Base-by-base conservation (phyloP, 2,329 filamentous ascomycete species). In the Lizonia empirigonia region DNA sequence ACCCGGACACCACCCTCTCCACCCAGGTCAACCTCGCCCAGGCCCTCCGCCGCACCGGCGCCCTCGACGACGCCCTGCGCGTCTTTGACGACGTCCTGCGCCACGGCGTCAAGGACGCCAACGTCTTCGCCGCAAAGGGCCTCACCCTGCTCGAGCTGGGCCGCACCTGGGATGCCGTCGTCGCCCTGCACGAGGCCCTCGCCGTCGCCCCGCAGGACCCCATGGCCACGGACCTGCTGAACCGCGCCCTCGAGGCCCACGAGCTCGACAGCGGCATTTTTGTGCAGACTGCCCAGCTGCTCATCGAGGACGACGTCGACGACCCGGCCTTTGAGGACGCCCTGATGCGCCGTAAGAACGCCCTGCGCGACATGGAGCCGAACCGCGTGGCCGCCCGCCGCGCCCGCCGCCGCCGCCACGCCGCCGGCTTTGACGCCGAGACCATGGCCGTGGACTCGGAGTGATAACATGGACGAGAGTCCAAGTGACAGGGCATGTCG, bases 1-100 rank as follows among this genome's bases (percentile, higher is more conserved):
- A 96, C 55, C 85, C 90, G 0, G 83, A 85, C 38, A 89, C 93
- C 1, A 95, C 90, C 86, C 78, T 96, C 2, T 85, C 90, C 2
- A 92, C 89, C 0, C 85, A 91, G 30, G 90, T 90, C 4, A 99
- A 99, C 64, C 81, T 99, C 13, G 95, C 87, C 0, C 94, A 99
- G 69, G 89, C 93, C 0, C 87, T 91, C 56, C 85, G 94, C 44
- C 86, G 91, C 15, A 76, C 88, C 47, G 82, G 86, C 1, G 80
- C 84, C 49, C 85, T 87, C 59, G 81, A 86, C 23, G 84, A 89
- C 44, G 88, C 93, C 0, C 80, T 97, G 9, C 81, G 79, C 1
- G 84, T 93, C 67, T 97, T 97, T 64, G 89, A 97, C 58, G 87
- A 92, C 65, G 94, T 96, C 23, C 80, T 97, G 23, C 82, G 93